phyloP scores from a whole-genome alignment of 106 monocot genomes.

The Acanthochlamys bracteata region DNA sequence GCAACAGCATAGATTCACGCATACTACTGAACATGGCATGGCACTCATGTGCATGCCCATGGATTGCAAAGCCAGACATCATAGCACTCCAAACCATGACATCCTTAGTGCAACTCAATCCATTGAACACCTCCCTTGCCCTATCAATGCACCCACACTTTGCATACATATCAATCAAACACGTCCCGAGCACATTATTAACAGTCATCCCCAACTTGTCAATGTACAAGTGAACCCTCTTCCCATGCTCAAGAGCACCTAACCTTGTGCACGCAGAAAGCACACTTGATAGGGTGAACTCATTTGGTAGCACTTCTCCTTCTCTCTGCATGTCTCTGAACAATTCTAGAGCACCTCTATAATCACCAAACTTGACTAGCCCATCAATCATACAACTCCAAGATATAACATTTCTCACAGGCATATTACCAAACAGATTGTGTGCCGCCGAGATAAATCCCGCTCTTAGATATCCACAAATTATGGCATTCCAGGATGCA shows the following conservation, averaged over 20 bases:
- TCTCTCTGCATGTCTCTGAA: background rate
- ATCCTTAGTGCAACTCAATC: background rate
- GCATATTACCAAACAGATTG: background rate
- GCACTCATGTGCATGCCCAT: conserved; percentile 11
- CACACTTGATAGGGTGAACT: background rate
- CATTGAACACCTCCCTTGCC: conserved; percentile 11
- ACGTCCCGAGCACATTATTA: conserved; percentile 4
- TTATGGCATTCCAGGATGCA: background rate
- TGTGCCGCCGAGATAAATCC: background rate
- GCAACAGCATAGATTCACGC: background rate
- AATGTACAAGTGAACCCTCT: conserved; percentile 24
- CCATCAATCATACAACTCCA: background rate
- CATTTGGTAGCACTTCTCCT: background rate
- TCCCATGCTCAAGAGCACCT: conserved; percentile 17
- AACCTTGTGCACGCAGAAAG: background rate
- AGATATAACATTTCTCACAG: background rate
- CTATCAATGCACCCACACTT: conserved; percentile 24
- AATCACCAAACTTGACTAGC: background rate
- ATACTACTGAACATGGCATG: conserved; percentile 3
- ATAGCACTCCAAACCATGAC: conserved; percentile 14
- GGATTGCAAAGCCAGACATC: conserved; percentile 18
- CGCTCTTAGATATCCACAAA: background rate
- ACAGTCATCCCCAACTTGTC: conserved; percentile 1
- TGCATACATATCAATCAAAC: conserved; percentile 21
- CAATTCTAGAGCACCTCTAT: background rate